Base-by-base conservation (phyloP, 768 basidiomycete genomes). In the Mycena kentingensis region DNA sequence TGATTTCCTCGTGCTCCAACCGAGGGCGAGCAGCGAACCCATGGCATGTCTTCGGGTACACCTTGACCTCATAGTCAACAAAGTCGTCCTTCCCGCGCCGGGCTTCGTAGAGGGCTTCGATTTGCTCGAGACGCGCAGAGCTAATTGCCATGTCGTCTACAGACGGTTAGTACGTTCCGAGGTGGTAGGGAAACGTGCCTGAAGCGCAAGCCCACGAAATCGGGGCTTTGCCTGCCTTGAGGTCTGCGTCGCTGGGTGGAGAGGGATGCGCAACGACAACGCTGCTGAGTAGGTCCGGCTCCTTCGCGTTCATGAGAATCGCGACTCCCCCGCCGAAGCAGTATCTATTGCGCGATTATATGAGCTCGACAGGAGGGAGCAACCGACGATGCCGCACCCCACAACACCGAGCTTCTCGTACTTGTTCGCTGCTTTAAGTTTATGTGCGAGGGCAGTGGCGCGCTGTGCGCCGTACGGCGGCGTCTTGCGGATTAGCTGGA, bases 31-130 rank as follows among this genome's bases (percentile, higher is more conserved):
- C 31, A 16, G 31, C 31, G 24, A 41, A 35, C 31, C 39, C 11
- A 37, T 21, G 44, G 29, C 37, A 38, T 19, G 26, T 37, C 25
- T 10, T 16, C 32, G 73, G 72, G 51, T 77, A 79, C 5, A 66
- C 66, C 46, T 66, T 70, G 56, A 80, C 74, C 61, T 79, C 77
- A 46, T 76, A 77, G 6, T 78, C 74, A 1, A 78, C 65, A 41
- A 63, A 73, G 32, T 60, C 58, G 2, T 66, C 67, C 27, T 70
- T 71, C 12, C 63, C 72, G 36, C 73, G 72, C 27, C 73, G 71
- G 2, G 54, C 60, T 5, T 67, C 71, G 21, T 79, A 68, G 1
- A 65, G 49, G 13, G 71, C 71, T 54, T 80, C 75, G 2, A 68
- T 61, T 47, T 72, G 27, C 2, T 51, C 11, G 18, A 60, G 10